A percentile compares a stretch with the other conserved stretches of the same genome.
phyloP scores from a whole-genome alignment of 306 rosid species.

The Citrullus mucosospermus region DNA sequence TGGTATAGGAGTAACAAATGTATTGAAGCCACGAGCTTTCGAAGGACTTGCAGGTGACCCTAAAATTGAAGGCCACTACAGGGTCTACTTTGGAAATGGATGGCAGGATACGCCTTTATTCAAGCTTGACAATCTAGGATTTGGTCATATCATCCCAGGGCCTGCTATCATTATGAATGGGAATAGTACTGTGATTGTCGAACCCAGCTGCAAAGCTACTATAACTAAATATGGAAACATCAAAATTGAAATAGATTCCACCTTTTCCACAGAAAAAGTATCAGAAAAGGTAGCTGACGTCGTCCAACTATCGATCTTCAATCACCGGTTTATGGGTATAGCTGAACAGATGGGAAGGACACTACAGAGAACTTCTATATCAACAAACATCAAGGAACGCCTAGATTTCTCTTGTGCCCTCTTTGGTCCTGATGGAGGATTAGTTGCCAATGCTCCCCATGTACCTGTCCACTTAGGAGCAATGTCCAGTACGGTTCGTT shows the following conservation, averaged over 20 bases:
- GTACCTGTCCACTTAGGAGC: slow-evolving; percentile 93
- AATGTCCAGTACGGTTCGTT: slow-evolving; percentile 82
- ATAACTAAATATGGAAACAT: slow-evolving; percentile 70
- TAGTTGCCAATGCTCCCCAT: slow-evolving; percentile 96
- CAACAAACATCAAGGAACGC: slow-evolving; percentile 88
- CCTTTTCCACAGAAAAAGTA: slow-evolving; percentile 27
- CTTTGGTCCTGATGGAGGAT: slow-evolving; percentile 86
- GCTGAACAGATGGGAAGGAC: slow-evolving; percentile 99
- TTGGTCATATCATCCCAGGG: slow-evolving; percentile 47
- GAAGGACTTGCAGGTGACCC: slow-evolving; percentile 37
- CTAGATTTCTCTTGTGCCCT: slow-evolving; percentile 95
- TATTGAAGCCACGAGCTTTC: slow-evolving; percentile 57
- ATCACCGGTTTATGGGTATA: slow-evolving; percentile 95
- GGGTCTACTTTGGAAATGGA: slow-evolving; percentile 70
- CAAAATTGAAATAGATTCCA: slow-evolving; percentile 61
- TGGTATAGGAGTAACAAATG: slow-evolving; percentile 74
- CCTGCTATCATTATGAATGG: slow-evolving; percentile 93
- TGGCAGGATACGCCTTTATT: slow-evolving; percentile 76
- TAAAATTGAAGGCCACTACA: slow-evolving; percentile 50
- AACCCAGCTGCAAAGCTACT: slow-evolving; percentile 66
- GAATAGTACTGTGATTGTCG: slow-evolving; percentile 83
- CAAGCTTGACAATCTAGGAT: slow-evolving; percentile 72
- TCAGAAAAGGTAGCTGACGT: slow-evolving; percentile 70
- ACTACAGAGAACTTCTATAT: slow-evolving; percentile 88
- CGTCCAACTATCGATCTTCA: slow-evolving; percentile 87